Conservation (phyloP, 1,139 yeast species). For the Sugiyamaella castrensis region DNA sequence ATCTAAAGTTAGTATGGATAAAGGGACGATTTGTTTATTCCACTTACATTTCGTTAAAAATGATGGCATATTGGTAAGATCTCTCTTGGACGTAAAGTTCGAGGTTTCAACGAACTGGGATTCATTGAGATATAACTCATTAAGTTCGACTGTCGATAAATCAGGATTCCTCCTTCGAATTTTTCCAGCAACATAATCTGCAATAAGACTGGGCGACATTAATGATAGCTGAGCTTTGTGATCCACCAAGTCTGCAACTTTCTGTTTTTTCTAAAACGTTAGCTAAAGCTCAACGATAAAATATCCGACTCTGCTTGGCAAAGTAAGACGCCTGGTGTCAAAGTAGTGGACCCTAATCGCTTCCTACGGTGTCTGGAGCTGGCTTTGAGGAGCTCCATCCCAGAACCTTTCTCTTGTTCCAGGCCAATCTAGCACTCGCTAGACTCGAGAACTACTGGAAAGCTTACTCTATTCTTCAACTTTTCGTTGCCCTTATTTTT, state of each 20-base stretch:
- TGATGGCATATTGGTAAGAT: conserved; percentile 45
- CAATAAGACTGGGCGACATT: conserved; percentile 54
- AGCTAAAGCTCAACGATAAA: conserved; percentile 18
- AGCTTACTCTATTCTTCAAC: conserved; percentile 15
- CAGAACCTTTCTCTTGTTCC: too few relatives aligned
- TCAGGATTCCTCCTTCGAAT: conserved; percentile 53
- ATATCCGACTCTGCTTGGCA: too few relatives aligned
- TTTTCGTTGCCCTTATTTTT: conserved; percentile 24
- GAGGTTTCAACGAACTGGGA: conserved; percentile 53
- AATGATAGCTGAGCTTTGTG: conserved; percentile 50
- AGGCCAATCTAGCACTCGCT: too few relatives aligned
- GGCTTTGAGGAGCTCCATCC: too few relatives aligned
- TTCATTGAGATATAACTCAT: conserved; percentile 51
- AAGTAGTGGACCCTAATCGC: too few relatives aligned
- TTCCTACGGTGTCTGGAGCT: too few relatives aligned
- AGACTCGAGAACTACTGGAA: too few relatives aligned
- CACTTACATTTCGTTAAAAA: conserved; percentile 39
- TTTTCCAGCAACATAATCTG: conserved; percentile 56
- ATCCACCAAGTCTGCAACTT: conserved; percentile 56
- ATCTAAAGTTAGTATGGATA: conserved; percentile 7
- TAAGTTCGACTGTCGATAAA: conserved; percentile 59
- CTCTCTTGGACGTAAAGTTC: conserved; percentile 47
- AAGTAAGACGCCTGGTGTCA: too few relatives aligned
- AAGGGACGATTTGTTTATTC: neutral
- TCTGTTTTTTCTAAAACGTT: conserved; percentile 53